Conservation (phyloP, 2,329 filamentous ascomycete genomes). For the Curvularia verruculosa region DNA sequence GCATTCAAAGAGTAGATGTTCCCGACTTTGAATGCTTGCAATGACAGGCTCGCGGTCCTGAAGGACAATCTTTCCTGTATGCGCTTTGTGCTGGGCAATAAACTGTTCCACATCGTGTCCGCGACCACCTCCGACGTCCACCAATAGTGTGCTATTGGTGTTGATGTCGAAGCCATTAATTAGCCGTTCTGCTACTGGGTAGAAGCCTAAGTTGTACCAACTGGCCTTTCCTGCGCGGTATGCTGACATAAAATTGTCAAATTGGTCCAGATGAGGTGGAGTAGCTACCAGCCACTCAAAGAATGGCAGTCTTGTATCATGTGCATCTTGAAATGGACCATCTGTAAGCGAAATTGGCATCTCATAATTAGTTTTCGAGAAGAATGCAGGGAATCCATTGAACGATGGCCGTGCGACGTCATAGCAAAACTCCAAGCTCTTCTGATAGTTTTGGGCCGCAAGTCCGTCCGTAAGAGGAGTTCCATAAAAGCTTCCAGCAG, state of each 20-base stretch:
- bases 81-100: conserved; percentile 35
- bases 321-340: conserved; percentile 49
- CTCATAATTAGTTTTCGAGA: conserved; percentile 16
- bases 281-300: conserved; percentile 49
- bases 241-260: conserved; percentile 20
- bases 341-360: conserved; percentile 8
- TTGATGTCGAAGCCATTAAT: conserved; percentile 31
- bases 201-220: conserved; percentile 23
- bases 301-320: conserved; percentile 45
- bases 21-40: conserved; percentile 23
- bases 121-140: conserved; percentile 54
- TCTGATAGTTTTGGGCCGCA: conserved; percentile 45
- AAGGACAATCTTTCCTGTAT: conserved; percentile 54
- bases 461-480: conserved; percentile 44
- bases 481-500: conserved; percentile 32
- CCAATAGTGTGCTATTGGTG: conserved; percentile 36
- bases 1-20: conserved; percentile 39
- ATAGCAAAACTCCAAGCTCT: conserved; percentile 49
- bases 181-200: conserved; percentile 25
- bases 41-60: conserved; percentile 55
- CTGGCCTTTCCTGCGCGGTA: conserved; percentile 19
- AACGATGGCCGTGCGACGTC: conserved; percentile 40
- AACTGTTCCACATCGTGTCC: conserved; percentile 52
- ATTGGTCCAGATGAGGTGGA: conserved; percentile 40
- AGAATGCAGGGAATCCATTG: conserved; percentile 19